Base-by-base conservation (phyloP, 257 asterid genomes). In the Scutellaria galericulata region DNA sequence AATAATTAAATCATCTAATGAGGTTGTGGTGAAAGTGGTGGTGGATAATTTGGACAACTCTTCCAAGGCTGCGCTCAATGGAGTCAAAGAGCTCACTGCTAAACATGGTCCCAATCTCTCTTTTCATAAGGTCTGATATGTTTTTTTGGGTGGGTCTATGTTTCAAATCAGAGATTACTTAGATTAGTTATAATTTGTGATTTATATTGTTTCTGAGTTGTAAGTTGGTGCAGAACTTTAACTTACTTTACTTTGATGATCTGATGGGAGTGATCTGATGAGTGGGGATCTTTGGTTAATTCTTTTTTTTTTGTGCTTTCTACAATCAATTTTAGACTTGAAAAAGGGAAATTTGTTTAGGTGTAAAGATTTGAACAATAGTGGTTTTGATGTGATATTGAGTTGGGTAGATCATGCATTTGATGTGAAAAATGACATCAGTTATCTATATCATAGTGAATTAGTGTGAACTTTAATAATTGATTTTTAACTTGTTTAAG, bases 1-100 rank as follows among this genome's bases (percentile, higher is more conserved):
- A 18, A 18, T 18, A 0, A 18, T 18, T 18, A 18, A 18, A 18
- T 18, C 18, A 18, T 18, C 18, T 18, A 18, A 18, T 18, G 18
- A 18, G 18, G 18, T 18, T 18, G 18, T 18, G 18, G 18, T 18
- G 18, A 18, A 18, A 18, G 92, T 87, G 18, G 88, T 92, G 71
- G 87, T 91, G 5, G 97, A 94, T 56, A 91, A 91, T 79, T 76
- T 91, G 86, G 93, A 91, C 68, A 94, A 94, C 76, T 86, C 98
- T 22, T 87, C 95, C 20, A 82, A 81, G 70, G 58, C 77, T 76
- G 81, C 98, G 50, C 56, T 90, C 67, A 70, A 78, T 3, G 83
- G 96, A 72, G 95, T 91, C 13, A 66, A 73, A 44, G 85, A 86
- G 75, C 92, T 94, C 78, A 95, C 99, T 70, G 92, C 77, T 12